Evolutionary conservation across 1,284 basidiomycete genomes (phyloP).

Genomic region (Puccinia novopanici): DNA sequence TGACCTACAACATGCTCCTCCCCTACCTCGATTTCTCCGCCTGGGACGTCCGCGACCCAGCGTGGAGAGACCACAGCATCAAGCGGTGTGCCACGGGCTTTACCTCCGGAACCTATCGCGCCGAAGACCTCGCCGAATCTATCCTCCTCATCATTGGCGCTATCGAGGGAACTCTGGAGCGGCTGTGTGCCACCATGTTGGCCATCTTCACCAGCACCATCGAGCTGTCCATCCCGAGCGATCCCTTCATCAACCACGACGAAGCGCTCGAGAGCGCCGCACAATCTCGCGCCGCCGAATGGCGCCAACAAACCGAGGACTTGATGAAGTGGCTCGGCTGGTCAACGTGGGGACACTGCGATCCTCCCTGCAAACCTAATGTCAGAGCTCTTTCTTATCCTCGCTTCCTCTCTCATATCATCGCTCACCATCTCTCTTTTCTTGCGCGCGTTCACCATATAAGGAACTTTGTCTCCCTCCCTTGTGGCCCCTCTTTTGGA

Average conservation of each 20-base stretch:
- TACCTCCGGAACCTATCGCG: background rate
- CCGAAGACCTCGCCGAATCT: background rate
- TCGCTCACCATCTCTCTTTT: background rate
- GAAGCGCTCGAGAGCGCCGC: background rate
- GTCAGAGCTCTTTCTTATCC: background rate
- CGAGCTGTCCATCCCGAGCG: background rate
- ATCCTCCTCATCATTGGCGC: conserved; percentile 1
- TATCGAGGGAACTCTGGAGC: conserved; percentile 18
- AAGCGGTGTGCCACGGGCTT: background rate
- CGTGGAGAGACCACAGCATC: background rate
- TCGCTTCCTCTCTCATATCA: too few relatives aligned
- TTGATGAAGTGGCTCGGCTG: conserved; percentile 35
- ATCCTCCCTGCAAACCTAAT: conserved; percentile 5
- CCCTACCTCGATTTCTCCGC: conserved; percentile 28
- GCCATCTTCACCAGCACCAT: background rate
- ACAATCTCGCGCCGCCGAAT: background rate
- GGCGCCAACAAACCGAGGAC: background rate
- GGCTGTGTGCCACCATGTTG: background rate
- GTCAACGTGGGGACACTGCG: conserved; percentile 9
- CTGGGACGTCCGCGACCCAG: background rate
- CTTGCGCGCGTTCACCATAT: background rate
- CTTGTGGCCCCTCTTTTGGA: background rate
- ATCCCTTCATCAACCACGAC: background rate
- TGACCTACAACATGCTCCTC: conserved; percentile 22
- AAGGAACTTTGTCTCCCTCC: conserved; percentile 1